Conservation (phyloP, 2,329 filamentous ascomycete species). For the Pseudofabraea citricarpa region DNA sequence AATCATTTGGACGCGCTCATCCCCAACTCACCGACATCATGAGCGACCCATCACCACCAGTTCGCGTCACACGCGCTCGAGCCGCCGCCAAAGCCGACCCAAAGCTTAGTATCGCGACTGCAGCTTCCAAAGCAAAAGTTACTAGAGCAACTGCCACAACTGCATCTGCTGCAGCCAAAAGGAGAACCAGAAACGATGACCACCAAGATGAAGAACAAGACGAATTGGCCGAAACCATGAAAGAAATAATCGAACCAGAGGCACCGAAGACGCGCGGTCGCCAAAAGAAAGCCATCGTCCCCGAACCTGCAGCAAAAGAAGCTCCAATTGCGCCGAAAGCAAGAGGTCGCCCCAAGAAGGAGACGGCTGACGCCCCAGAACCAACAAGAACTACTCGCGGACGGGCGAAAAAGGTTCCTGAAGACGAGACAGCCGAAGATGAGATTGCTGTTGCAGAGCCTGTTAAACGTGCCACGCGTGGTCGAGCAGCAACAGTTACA, state of each 20-base stretch:
- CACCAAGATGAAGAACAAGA: conserved; percentile 32
- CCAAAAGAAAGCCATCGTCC: conserved; percentile 34
- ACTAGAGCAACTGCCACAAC: conserved; percentile 22
- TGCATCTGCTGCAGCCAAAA: conserved; percentile 36
- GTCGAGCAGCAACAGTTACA: conserved; percentile 29
- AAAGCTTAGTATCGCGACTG: conserved; percentile 41
- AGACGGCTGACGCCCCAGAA: conserved; percentile 16
- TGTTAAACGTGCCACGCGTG: conserved; percentile 32
- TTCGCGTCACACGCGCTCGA: conserved; percentile 51
- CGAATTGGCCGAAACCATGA: conserved; percentile 3
- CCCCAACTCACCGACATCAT: conserved; percentile 39
- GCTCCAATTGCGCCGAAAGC: conserved; percentile 30
- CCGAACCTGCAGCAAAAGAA: conserved; percentile 14
- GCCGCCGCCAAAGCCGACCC: conserved; percentile 35
- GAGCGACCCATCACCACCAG: conserved; percentile 51
- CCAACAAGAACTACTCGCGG: conserved; percentile 18
- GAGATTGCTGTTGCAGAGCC: conserved; percentile 28
- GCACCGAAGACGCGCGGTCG: conserved; percentile 36
- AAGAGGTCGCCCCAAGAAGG: conserved; percentile 41
- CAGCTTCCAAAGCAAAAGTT: conserved; percentile 38
- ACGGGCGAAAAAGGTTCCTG: conserved; percentile 21
- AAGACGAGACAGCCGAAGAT: conserved; percentile 21
- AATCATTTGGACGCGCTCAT: too few relatives aligned
- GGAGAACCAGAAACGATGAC: conserved; percentile 53
- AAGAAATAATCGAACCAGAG: conserved; percentile 23